phyloP scores from a whole-genome alignment of 2,329 filamentous ascomycete species.

The Lachnellula cervina region DNA sequence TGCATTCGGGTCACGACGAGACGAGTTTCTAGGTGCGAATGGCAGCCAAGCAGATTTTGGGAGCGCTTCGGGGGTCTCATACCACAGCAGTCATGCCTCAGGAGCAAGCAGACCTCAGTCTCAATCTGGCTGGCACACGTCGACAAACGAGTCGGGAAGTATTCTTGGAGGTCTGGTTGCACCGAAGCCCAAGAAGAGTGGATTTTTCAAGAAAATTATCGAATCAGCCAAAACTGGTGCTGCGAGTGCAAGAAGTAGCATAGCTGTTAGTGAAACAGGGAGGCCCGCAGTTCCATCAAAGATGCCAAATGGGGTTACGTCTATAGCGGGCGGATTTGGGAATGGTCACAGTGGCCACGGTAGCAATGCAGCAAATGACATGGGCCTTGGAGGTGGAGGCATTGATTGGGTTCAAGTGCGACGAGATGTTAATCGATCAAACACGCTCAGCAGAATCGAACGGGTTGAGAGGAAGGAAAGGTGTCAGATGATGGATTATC shows the following conservation, averaged over 20 bases:
- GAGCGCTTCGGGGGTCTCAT: constrained; percentile 69
- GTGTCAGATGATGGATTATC: constrained; percentile 91
- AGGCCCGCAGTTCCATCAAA: constrained; percentile 30
- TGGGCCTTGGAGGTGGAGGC: constrained; percentile 55
- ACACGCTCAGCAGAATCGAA: constrained; percentile 87
- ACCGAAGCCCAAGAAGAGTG: constrained; percentile 76
- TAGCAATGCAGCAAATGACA: constrained; percentile 58
- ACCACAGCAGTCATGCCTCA: constrained; percentile 77
- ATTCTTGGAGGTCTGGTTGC: constrained; percentile 72
- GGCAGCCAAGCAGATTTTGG: constrained; percentile 35
- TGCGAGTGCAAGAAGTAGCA: constrained; percentile 80
- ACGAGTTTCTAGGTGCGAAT: constrained; percentile 27
- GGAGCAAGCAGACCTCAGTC: constrained; percentile 52
- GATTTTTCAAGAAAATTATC: constrained; percentile 93
- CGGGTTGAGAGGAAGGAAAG: constrained; percentile 77
- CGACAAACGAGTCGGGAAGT: constrained; percentile 57
- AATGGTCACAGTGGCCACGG: constrained; percentile 30
- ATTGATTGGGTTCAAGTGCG: constrained; percentile 97
- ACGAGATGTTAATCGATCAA: constrained; percentile 91
- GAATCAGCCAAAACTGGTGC: constrained; percentile 92
- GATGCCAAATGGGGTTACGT: constrained; percentile 36
- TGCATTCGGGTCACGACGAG: constrained; percentile 56
- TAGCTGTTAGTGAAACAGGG: constrained; percentile 57
- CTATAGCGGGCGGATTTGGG: constrained; percentile 46
- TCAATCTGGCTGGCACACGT: constrained; percentile 53